These are phyloP conservation scores for Aspergillus biplanus DNA, from an alignment of 495 filamentous ascomycete species.

Conservation along the genomic window DNA sequence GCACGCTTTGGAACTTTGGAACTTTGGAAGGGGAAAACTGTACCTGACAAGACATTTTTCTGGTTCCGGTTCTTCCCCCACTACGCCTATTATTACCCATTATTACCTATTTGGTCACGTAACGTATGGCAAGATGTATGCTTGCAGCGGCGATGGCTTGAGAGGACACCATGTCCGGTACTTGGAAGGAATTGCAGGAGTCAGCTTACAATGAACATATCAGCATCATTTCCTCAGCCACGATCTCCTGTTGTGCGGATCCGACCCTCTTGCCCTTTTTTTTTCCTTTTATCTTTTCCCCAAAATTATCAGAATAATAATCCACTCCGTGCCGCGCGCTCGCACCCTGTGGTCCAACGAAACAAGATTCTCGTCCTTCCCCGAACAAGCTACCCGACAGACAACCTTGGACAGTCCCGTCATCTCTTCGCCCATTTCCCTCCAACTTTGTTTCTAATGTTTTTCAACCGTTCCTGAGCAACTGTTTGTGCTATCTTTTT, in stretches of 20 bases:
- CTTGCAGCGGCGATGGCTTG: constrained; percentile 3
- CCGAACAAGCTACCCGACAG: constrained; percentile 5
- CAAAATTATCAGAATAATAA: constrained; percentile 16
- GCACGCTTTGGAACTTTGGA: not conserved
- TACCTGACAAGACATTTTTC: constrained; percentile 4
- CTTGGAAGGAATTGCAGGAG: not conserved
- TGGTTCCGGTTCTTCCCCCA: constrained; percentile 12
- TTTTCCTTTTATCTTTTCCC: constrained; percentile 12
- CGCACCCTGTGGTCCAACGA: constrained; percentile 14
- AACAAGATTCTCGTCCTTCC: constrained; percentile 13
- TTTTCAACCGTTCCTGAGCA: constrained; percentile 16
- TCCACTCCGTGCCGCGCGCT: constrained; percentile 21
- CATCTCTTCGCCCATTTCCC: constrained; percentile 12
- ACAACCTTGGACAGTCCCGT: constrained; percentile 2
- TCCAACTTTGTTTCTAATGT: constrained; percentile 6
- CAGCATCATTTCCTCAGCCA: constrained; percentile 17
- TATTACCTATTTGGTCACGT: constrained; percentile 12
- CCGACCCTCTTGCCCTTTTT: constrained; percentile 21
- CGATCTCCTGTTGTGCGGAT: constrained; percentile 19
- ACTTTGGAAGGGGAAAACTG: not conserved
- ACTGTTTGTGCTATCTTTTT: constrained; percentile 17
- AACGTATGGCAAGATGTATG: not conserved
- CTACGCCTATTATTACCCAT: constrained; percentile 3
- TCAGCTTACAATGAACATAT: constrained; percentile 14
- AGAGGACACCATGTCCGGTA: constrained; percentile 12